Conservation (phyloP, 2,329 filamentous ascomycete genomes). For the Pestalotiopsis sp. region DNA sequence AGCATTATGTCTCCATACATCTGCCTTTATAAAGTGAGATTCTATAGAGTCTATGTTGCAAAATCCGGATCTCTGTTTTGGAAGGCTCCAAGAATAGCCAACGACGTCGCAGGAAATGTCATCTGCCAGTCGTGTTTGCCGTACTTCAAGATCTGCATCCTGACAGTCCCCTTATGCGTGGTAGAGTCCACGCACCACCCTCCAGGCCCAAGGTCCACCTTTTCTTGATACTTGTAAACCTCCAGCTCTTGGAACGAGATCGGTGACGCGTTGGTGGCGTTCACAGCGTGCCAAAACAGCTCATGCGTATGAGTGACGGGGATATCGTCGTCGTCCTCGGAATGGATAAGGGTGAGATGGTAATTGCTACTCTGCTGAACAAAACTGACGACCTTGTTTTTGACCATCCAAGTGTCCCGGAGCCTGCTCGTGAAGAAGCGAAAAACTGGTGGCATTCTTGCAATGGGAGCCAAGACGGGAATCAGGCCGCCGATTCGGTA, state of each 20-base stretch:
- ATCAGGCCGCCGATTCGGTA: constrained; percentile 59
- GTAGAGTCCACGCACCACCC: constrained; percentile 53
- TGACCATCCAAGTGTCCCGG: constrained; percentile 52
- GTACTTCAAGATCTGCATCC: constrained; percentile 57
- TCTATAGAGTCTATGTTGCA: not conserved
- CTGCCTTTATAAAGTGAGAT: too few species aligned
- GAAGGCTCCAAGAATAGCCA: constrained; percentile 54
- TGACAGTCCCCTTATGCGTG: constrained; percentile 49
- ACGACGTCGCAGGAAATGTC: constrained; percentile 56
- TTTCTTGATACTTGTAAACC: constrained; percentile 40
- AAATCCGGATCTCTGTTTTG: not conserved
- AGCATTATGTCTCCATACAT: too few species aligned
- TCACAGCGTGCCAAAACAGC: constrained; percentile 59
- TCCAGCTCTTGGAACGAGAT: constrained; percentile 49
- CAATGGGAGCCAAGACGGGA: constrained; percentile 56
- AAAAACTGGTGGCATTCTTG: constrained; percentile 47
- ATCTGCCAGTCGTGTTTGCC: constrained; percentile 62
- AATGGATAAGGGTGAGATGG: constrained; percentile 51
- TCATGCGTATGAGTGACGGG: constrained; percentile 51
- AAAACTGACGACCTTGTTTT: constrained; percentile 49
- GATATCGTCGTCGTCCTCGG: constrained; percentile 55
- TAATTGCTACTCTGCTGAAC: constrained; percentile 40
- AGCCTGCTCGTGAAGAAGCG: constrained; percentile 50
- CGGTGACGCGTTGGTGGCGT: constrained; percentile 40
- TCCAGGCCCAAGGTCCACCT: constrained; percentile 45